These are phyloP conservation scores for Orychophragmus violaceus DNA, from an alignment of 345 rosid genomes.

Conservation along the genomic window DNA sequence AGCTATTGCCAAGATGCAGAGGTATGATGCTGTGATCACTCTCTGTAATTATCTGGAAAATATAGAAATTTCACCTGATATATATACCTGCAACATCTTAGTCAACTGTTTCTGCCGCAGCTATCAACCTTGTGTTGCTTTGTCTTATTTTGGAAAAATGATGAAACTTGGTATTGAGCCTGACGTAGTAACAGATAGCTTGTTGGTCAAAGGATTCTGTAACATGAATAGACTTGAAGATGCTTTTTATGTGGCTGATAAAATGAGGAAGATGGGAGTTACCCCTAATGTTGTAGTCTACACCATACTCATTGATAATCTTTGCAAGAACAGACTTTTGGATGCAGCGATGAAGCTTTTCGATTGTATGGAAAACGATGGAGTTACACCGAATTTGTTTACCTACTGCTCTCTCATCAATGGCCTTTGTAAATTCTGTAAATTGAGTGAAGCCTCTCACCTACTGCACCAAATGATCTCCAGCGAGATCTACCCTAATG, in stretches of 20 bases:
- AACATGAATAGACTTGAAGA: neutral
- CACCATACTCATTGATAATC: conserved; percentile 18
- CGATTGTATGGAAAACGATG: neutral
- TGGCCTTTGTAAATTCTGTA: conserved; percentile 21
- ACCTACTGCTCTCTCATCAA: conserved; percentile 26
- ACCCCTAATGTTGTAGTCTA: neutral
- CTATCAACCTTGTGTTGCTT: conserved; percentile 4
- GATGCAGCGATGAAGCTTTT: neutral
- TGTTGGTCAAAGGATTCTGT: conserved; percentile 23
- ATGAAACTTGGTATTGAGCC: conserved; percentile 28
- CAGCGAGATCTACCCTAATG: conserved; percentile 15
- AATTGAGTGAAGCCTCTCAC: neutral
- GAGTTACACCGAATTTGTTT: conserved; percentile 10
- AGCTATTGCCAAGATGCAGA: conserved; percentile 18
- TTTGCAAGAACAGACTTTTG: conserved; percentile 2
- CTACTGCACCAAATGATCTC: neutral
- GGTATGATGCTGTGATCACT: conserved; percentile 15
- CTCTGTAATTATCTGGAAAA: conserved; percentile 5
- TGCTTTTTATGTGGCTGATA: conserved; percentile 1
- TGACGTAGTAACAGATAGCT: conserved; percentile 10
- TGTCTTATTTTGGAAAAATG: conserved; percentile 24
- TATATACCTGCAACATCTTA: conserved; percentile 24
- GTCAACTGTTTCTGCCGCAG: conserved; percentile 25
- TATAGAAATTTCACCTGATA: conserved; percentile 16
- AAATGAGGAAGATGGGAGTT: conserved; percentile 21